Evolutionary conservation across 805 yeast genomes (phyloP).

Genomic region (Spathaspora sp.): DNA sequence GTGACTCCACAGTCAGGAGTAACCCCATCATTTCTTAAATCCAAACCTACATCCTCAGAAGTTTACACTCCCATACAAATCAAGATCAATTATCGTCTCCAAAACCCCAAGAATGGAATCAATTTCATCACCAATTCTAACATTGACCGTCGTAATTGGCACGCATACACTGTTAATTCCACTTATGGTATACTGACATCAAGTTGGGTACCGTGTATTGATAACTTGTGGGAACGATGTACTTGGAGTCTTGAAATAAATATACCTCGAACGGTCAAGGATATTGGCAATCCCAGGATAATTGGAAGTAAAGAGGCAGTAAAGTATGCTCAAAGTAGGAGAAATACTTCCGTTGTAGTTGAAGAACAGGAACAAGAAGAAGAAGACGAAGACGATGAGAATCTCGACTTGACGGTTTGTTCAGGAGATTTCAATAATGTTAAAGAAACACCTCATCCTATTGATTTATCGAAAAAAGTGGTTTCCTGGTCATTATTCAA

Average conservation of each 20-base stretch:
- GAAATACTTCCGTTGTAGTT: conserved; percentile 8
- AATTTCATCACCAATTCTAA: conserved; percentile 63
- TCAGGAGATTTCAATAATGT: conserved; percentile 67
- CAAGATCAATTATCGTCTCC: conserved; percentile 60
- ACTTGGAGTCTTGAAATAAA: conserved; percentile 92
- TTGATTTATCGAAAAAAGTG: conserved; percentile 69
- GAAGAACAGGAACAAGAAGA: conserved; percentile 39
- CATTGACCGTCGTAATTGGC: conserved; percentile 59
- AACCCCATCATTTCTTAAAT: conserved; percentile 34
- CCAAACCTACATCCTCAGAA: conserved; percentile 33
- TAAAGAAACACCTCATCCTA: conserved; percentile 71
- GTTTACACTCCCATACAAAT: conserved; percentile 70
- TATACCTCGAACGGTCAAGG: conserved; percentile 75
- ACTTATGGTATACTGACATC: conserved; percentile 80
- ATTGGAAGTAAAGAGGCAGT: conserved; percentile 32
- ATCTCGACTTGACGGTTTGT: conserved; percentile 56
- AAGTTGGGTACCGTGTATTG: conserved; percentile 98
- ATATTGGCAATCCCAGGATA: conserved; percentile 51
- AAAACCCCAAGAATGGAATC: conserved; percentile 70
- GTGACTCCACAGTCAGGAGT: conserved; percentile 28
- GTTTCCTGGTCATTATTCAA: conserved; percentile 70
- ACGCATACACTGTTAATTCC: conserved; percentile 79
- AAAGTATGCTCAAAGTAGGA: conserved; percentile 5
- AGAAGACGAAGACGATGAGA: conserved; percentile 44
- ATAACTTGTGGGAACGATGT: conserved; percentile 79